Conservation (phyloP, 441 rosid genomes). For the Monsonia emarginata region DNA sequence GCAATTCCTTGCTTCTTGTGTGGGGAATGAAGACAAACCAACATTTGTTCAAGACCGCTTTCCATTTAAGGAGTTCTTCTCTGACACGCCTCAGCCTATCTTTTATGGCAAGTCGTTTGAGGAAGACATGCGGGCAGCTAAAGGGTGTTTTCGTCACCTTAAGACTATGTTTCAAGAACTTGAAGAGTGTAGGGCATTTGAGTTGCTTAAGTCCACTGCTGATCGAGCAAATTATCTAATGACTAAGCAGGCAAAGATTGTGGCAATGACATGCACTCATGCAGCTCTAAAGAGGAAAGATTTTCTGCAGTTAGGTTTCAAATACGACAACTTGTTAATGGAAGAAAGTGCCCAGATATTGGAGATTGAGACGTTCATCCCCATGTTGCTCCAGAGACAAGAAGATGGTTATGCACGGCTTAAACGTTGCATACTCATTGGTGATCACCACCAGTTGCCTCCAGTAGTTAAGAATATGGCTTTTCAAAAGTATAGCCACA, state of each 20-base stretch:
- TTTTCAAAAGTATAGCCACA: constrained; percentile 98
- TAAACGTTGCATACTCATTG: constrained; percentile 92
- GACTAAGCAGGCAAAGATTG: constrained; percentile 98
- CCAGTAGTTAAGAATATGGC: constrained; percentile 99
- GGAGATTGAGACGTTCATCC: constrained; percentile 97
- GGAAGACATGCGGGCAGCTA: constrained; percentile 91
- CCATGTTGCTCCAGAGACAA: constrained; percentile 97
- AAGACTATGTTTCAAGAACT: constrained; percentile 91
- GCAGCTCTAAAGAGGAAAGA: constrained; percentile 96
- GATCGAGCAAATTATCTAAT: constrained; percentile 95
- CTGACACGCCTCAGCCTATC: constrained; percentile 67
- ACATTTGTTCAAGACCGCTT: constrained; percentile 71
- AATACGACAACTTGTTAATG: constrained; percentile 94
- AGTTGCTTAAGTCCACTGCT: constrained; percentile 95
- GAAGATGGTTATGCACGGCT: constrained; percentile 97
- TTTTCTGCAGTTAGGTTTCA: constrained; percentile 93
- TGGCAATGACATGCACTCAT: constrained; percentile 99
- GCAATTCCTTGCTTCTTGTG: constrained; percentile 82
- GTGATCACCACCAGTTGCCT: constrained; percentile 98
- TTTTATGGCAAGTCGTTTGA: constrained; percentile 78
- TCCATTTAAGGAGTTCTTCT: constrained; percentile 84
- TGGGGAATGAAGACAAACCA: constrained; percentile 64
- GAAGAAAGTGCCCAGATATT: constrained; percentile 99
- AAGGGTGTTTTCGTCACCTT: constrained; percentile 89
- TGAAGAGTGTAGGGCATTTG: constrained; percentile 98